These are phyloP conservation scores for Cutaneotrichosporon dermatis DNA, from an alignment of 1,284 basidiomycete species.

Conservation along the genomic window DNA sequence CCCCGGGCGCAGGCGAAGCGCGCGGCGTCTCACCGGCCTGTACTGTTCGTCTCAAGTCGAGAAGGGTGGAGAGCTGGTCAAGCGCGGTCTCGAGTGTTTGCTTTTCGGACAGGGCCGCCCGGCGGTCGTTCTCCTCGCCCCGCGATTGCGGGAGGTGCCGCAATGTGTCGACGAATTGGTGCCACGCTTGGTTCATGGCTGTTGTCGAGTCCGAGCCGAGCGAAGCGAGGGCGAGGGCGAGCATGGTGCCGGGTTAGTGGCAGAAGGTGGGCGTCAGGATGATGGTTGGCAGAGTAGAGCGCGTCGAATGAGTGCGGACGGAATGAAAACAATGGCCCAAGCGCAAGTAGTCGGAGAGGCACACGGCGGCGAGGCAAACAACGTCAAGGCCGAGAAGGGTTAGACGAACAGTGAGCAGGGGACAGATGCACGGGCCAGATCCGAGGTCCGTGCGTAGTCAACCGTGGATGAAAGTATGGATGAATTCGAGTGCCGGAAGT, in stretches of 20 bases:
- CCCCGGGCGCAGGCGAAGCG: constrained; percentile 5
- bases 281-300: too few species aligned
- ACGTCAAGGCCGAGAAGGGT: too few species aligned
- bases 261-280: too few species aligned
- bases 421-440: too few species aligned
- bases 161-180: constrained; percentile 39
- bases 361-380: too few species aligned
- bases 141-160: constrained; percentile 24
- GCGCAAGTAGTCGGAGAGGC: too few species aligned
- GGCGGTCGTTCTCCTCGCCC: constrained; percentile 10
- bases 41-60: constrained; percentile 21
- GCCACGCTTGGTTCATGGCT: constrained; percentile 41
- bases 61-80: constrained; percentile 34
- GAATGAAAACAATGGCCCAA: too few species aligned
- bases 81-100: constrained; percentile 34
- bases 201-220: neutral
- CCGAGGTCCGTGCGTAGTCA: too few species aligned
- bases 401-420: too few species aligned
- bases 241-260: too few species aligned
- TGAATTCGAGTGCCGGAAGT: neutral
- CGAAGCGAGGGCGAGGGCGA: neutral
- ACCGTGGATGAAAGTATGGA: too few species aligned
- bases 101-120: constrained; percentile 23
- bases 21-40: constrained; percentile 8
- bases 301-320: too few species aligned